Evolutionary conservation across 1,284 basidiomycete genomes (phyloP).

Genomic region (Rhodotorula sp.): DNA sequence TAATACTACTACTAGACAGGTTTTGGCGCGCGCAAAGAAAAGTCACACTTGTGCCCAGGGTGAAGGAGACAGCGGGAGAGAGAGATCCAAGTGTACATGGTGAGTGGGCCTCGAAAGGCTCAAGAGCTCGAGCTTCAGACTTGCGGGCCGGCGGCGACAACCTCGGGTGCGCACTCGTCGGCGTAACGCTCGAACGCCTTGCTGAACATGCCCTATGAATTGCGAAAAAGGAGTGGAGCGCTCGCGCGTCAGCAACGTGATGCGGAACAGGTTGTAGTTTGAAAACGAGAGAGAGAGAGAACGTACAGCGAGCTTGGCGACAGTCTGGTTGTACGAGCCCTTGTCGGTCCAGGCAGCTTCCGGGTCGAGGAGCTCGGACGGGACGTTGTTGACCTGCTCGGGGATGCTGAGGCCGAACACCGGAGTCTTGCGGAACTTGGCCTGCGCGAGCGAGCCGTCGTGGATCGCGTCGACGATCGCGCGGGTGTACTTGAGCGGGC

Average conservation of each 20-base stretch:
- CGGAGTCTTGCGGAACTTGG: constrained; percentile 79
- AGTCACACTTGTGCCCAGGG: background rate
- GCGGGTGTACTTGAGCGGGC: constrained; percentile 89
- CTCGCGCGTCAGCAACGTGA: background rate
- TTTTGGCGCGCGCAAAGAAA: too few relatives aligned
- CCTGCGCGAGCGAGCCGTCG: constrained; percentile 81
- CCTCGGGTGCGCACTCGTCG: constrained; percentile 55
- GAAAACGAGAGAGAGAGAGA: constrained; percentile 33
- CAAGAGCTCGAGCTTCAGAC: background rate
- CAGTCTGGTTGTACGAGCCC: constrained; percentile 57
- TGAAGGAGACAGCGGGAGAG: background rate
- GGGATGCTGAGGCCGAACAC: constrained; percentile 59
- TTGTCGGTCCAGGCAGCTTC: constrained; percentile 46
- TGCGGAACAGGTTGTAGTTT: too few relatives aligned
- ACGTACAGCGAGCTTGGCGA: constrained; percentile 62
- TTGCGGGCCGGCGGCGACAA: constrained; percentile 32
- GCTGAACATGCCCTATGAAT: constrained; percentile 66
- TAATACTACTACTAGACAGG: too few relatives aligned
- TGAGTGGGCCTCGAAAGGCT: background rate
- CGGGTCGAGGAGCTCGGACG: constrained; percentile 79
- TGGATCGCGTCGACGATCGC: constrained; percentile 97
- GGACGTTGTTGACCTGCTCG: constrained; percentile 74
- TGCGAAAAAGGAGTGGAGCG: too few relatives aligned
- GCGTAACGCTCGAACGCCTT: constrained; percentile 89
- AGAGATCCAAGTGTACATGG: background rate